Conservation (phyloP, 148 eudicot species). For the Rhododendron simsii region DNA sequence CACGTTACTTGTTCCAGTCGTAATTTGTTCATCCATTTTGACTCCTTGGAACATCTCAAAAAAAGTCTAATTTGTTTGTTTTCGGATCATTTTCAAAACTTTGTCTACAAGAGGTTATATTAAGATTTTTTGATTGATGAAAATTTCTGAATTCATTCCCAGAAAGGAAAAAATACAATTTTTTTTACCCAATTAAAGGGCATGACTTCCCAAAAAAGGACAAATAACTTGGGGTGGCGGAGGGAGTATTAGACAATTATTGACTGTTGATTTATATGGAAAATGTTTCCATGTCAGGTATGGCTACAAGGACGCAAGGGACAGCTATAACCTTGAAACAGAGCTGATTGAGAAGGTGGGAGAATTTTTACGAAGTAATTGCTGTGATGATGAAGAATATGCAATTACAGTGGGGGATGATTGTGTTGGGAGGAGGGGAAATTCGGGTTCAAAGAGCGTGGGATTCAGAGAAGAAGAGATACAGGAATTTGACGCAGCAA, state of each 20-base stretch:
- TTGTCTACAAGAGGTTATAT: background rate
- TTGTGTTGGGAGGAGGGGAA: slow-evolving; percentile 8
- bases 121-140: background rate
- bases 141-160: background rate
- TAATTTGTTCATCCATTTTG: background rate
- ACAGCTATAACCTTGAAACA: slow-evolving; percentile 36
- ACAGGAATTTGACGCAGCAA: slow-evolving; percentile 26
- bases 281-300: slow-evolving; percentile 27
- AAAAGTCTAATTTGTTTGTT: background rate
- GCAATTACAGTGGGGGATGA: background rate
- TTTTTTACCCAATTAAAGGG: background rate
- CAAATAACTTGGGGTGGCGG: background rate
- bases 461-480: slow-evolving; percentile 9
- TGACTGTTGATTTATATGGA: background rate
- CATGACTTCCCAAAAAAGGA: background rate
- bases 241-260: background rate
- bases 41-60: background rate
- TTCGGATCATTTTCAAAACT: background rate
- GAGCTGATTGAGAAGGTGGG: slow-evolving; percentile 25
- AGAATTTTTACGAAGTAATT: slow-evolving; percentile 17
- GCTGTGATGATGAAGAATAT: slow-evolving; percentile 5
- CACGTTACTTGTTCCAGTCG: background rate
- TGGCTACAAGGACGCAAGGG: slow-evolving; percentile 39
- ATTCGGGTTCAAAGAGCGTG: slow-evolving; percentile 15
- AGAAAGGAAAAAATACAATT: too few relatives aligned